Conservation (phyloP, 164 flowering plant species). For the Vitis labrusca region DNA sequence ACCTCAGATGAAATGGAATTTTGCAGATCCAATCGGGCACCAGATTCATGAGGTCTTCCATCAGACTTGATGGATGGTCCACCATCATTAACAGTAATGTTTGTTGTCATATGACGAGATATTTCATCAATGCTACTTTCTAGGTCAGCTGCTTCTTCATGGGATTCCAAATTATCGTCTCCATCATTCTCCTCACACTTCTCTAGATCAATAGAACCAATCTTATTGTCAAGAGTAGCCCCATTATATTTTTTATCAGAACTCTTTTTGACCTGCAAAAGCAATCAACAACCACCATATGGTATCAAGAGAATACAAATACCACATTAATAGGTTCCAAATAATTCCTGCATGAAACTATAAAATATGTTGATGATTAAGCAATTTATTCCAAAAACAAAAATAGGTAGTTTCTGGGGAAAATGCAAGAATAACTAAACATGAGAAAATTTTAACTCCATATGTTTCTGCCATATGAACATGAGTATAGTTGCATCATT, state of each 20-base stretch:
- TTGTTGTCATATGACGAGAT: constrained; percentile 35
- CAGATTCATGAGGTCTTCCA: constrained; percentile 27
- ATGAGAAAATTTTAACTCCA: too few relatives aligned
- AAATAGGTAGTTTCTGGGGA: not conserved
- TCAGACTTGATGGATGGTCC: constrained; percentile 26
- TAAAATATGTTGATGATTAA: too few relatives aligned
- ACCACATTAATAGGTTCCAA: too few relatives aligned
- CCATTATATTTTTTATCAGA: constrained; percentile 35
- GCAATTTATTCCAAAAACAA: not conserved
- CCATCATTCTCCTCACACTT: constrained; percentile 23
- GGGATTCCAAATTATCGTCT: constrained; percentile 28
- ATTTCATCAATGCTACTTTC: constrained; percentile 41
- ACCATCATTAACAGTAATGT: constrained; percentile 30
- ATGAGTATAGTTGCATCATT: too few relatives aligned
- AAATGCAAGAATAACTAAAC: too few relatives aligned
- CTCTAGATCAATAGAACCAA: constrained; percentile 26
- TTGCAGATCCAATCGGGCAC: constrained; percentile 27
- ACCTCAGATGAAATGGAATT: constrained; percentile 63
- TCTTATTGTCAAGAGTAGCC: constrained; percentile 24
- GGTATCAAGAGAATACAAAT: not conserved
- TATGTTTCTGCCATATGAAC: too few relatives aligned
- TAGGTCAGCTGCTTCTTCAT: constrained; percentile 41
- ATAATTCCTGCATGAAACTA: too few relatives aligned
- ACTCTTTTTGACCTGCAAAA: constrained; percentile 56
- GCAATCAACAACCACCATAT: constrained; percentile 6